Base-by-base conservation (phyloP, 257 asterid species). In the Leptodermis oblonga region DNA sequence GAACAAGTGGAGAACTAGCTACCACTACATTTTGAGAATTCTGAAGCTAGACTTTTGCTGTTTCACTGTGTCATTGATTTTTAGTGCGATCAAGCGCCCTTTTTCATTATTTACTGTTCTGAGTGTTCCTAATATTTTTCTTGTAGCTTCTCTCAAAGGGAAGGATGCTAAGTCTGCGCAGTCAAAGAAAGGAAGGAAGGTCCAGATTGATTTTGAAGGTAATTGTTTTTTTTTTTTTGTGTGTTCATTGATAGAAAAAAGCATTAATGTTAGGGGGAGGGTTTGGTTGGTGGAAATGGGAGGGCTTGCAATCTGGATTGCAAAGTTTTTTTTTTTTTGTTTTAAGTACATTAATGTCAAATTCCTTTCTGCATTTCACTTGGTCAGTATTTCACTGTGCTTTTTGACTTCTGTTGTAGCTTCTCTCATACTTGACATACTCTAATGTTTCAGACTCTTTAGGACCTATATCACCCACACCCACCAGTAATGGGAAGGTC, bases 131-230 rank as follows among this genome's bases (percentile, higher is more conserved):
- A 18, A 10, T 17, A 36, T 34, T 14, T 22, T 45, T 65, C 42
- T n/a, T 71, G 68, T 63, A 75, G 84, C 78, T 23, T 77, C 69
- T 71, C 69, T 76, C 69, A 84, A 73, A 70, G 86, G 86, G 73
- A 81, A 81, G 70, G 90, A 88, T 41, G 83, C 83, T 31, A 69
- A 62, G 73, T 78, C 85, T 33, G 67, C 78, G 39, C 86, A 64
- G 81, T 82, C 83, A 52, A 89, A 77, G 74, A 80, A 77, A 69
- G 96, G 90, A 68, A 89, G 83, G 78, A 82, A 75, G 75, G 96
- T 89, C 74, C 90, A 82, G 80, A 87, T 89, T 71, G 86, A 76
- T 68, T 74, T 80, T 41, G 88, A 83, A 83, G 96, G 93, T 62
- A 37, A n/a, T 84, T 74, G 62, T 12, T 45, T 15, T 45, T 10